Evolutionary conservation across 768 basidiomycete genomes (phyloP), one percentile per base, ranked within the genome.

Genomic region (Boletus rufocinnamomeus): DNA sequence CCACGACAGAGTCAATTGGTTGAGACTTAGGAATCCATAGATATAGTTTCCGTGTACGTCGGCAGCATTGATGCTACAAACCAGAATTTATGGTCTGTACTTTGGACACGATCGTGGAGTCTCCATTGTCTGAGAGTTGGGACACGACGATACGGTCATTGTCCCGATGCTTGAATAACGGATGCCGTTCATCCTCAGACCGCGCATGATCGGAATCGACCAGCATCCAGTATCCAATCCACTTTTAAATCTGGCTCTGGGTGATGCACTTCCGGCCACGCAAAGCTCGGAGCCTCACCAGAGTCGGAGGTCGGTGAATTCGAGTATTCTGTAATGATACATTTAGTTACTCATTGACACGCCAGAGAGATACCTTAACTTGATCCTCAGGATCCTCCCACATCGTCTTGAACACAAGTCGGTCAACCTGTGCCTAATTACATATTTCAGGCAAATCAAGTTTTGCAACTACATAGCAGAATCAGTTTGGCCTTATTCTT

Each of bases 41-140:
- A 68, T 35, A 77, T 66, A 10, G 66, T 72, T 59, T 82, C 82
- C 8, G 79, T 81, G 55, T 83, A 78, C 9, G 72, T 62, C 0
- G 81, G 81, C 7, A 79, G 66, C 6, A 77, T 58, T 8, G 75
- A 77, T 16, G 76, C 68, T 30, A 72, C 71, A 32, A 79, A 60
- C 76, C 78, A 77, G 2, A 30, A 3, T 37, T 61, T 53, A 53
- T 60, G 55, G 56, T 21, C 50, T 41, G 59, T 19, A 51, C 28
- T 21, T 17, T 54, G 43, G 21, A 28, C 37, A 10, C 10, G 35
- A 43, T 13, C 10, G 9, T 34, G 6, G n/a, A n/a, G n/a, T 58
- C 61, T 52, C 69, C 58, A 11, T 32, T 21, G 19, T 65, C 63
- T 4, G 68, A 41, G 58, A 59, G 41, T 67, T 68, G 40, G 69